phyloP scores from a whole-genome alignment of 306 rosid species.

The Benincasa hispida region DNA sequence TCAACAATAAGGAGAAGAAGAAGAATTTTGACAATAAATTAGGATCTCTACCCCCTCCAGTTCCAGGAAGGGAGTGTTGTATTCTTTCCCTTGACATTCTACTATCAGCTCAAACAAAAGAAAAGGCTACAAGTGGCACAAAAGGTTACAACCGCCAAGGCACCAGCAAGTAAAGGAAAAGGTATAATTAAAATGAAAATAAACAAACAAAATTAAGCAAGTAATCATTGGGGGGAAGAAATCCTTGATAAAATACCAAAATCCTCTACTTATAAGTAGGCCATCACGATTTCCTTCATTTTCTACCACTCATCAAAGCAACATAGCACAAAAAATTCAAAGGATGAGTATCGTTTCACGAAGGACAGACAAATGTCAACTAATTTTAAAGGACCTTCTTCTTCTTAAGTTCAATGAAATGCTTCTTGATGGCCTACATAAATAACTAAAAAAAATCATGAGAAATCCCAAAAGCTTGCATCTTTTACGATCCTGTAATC shows the following conservation, averaged over 20 bases:
- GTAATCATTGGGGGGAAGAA: neutral
- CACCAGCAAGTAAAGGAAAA: neutral
- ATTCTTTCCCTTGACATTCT: constrained; percentile 77
- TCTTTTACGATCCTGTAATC: neutral
- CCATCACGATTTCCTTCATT: neutral
- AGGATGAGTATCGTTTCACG: too few relatives aligned
- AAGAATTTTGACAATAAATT: constrained; percentile 65
- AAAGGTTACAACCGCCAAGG: neutral
- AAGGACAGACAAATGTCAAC: neutral
- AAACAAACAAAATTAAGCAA: neutral
- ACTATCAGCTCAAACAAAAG: constrained; percentile 16
- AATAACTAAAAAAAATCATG: neutral
- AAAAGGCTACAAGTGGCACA: neutral
- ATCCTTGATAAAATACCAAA: neutral
- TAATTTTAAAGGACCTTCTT: neutral
- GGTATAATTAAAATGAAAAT: neutral
- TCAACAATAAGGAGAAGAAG: constrained; percentile 56
- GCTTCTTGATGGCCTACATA: neutral
- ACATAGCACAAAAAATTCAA: neutral
- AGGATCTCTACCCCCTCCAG: constrained; percentile 77
- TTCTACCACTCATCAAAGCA: neutral
- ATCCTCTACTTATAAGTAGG: neutral
- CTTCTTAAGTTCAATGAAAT: neutral
- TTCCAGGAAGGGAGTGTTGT: constrained; percentile 75
- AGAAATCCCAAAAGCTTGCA: neutral